phyloP scores from a whole-genome alignment of 164 flowering plant species.

The Litsea cubeba region DNA sequence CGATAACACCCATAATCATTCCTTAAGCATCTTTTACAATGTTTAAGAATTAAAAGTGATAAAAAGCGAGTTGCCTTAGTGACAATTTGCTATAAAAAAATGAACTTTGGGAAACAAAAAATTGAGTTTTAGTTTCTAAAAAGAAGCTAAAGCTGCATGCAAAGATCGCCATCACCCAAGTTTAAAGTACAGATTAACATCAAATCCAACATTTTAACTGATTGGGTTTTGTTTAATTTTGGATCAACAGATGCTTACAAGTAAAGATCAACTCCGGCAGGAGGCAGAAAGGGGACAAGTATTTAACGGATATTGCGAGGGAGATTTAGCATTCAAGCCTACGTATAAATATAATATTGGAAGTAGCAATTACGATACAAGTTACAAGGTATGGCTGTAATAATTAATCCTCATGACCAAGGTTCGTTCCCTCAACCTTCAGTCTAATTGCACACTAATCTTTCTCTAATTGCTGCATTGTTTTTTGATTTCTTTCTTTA shows the following conservation, averaged over 20 bases:
- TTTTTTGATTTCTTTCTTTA: background rate
- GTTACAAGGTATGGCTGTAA: constrained; percentile 52
- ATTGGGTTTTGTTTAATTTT: background rate
- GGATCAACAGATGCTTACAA: constrained; percentile 24
- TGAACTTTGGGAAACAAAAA: too few species aligned
- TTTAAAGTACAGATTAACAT: too few species aligned
- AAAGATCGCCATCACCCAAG: too few species aligned
- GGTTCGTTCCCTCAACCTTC: background rate
- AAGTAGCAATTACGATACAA: constrained; percentile 67
- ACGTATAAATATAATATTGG: constrained; percentile 68
- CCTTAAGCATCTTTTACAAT: too few species aligned
- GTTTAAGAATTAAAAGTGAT: too few species aligned
- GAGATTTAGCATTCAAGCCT: constrained; percentile 59
- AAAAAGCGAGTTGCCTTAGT: too few species aligned
- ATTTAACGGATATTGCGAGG: constrained; percentile 65
- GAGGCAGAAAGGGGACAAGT: constrained; percentile 66
- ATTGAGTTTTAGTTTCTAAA: too few species aligned
- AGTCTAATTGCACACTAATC: background rate
- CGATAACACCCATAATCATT: too few species aligned
- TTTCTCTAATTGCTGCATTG: background rate
- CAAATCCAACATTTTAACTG: background rate
- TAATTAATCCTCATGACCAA: background rate
- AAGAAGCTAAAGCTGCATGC: too few species aligned
- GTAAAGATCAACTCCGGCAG: constrained; percentile 71
- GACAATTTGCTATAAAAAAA: too few species aligned